phyloP scores from a whole-genome alignment of 164 flowering plant genomes.

The Aristolochia contorta region DNA sequence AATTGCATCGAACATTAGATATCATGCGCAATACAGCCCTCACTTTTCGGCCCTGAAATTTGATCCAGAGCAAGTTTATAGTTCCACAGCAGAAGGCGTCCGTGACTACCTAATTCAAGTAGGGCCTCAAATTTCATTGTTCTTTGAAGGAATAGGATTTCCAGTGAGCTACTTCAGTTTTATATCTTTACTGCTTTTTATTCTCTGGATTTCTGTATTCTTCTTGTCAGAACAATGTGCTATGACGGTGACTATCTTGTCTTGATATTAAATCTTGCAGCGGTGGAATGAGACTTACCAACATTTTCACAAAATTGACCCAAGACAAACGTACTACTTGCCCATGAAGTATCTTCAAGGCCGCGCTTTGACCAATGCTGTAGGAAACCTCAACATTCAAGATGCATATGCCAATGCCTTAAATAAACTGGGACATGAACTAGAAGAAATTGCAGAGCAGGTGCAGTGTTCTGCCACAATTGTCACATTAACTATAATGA shows the following conservation, averaged over 20 bases:
- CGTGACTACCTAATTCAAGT: slow-evolving; percentile 77
- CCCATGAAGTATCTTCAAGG: slow-evolving; percentile 99
- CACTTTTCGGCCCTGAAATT: slow-evolving; percentile 90
- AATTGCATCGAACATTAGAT: slow-evolving; percentile 76
- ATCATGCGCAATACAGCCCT: slow-evolving; percentile 72
- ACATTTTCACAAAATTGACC: slow-evolving; percentile 76
- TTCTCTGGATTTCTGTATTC: slow-evolving; percentile 1
- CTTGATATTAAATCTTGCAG: no score
- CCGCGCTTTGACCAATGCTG: slow-evolving; percentile 80
- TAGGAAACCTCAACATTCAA: slow-evolving; percentile 67
- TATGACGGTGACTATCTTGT: no score
- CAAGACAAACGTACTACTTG: slow-evolving; percentile 88
- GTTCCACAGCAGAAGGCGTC: slow-evolving; percentile 81
- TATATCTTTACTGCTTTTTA: neutral
- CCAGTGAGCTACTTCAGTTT: neutral
- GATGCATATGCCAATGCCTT: slow-evolving; percentile 81
- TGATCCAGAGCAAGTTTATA: slow-evolving; percentile 83
- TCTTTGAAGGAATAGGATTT: no score
- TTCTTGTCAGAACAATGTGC: no score
- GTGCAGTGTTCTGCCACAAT: slow-evolving; percentile 18
- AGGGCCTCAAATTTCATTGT: neutral
- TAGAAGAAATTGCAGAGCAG: slow-evolving; percentile 80
- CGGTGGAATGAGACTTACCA: slow-evolving; percentile 93
- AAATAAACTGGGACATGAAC: slow-evolving; percentile 73
- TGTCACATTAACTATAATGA: no score